Evolutionary conservation across 352 stramenopile genomes (phyloP).

Genomic region (Pythium aquatile): DNA sequence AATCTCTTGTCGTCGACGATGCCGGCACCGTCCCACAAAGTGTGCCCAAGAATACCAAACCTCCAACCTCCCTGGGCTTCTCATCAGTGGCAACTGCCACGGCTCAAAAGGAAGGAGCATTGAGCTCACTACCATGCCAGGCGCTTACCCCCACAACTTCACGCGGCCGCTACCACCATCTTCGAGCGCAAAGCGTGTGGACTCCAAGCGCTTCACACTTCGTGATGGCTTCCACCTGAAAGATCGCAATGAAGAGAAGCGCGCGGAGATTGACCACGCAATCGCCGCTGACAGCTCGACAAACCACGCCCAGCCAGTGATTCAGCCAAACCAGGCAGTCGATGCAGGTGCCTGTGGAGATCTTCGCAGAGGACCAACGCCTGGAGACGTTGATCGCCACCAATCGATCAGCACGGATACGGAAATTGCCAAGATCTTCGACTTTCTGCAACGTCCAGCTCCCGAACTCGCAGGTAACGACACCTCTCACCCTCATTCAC

Average conservation of each 20-base stretch:
- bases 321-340: constrained; percentile 7
- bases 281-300: constrained; percentile 13
- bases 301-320: neutral
- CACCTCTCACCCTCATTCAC: neutral
- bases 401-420: constrained; percentile 10
- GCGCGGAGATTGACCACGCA: constrained; percentile 41
- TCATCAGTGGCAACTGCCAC: neutral
- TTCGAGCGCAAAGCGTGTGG: neutral
- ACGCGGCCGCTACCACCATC: constrained; percentile 5
- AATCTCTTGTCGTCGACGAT: neutral
- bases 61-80: neutral
- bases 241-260: constrained; percentile 47
- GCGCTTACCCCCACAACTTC: neutral
- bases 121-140: neutral
- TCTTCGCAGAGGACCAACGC: neutral
- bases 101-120: neutral
- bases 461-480: constrained; percentile 8
- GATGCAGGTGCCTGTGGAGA: neutral
- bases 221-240: constrained; percentile 76
- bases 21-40: neutral
- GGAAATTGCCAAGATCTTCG: constrained; percentile 28
- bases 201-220: constrained; percentile 51
- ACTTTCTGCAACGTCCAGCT: constrained; percentile 23
- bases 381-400: neutral
- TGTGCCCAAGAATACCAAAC: neutral